phyloP scores from a whole-genome alignment of 2,329 filamentous ascomycete genomes.

The Penicillium sp. region DNA sequence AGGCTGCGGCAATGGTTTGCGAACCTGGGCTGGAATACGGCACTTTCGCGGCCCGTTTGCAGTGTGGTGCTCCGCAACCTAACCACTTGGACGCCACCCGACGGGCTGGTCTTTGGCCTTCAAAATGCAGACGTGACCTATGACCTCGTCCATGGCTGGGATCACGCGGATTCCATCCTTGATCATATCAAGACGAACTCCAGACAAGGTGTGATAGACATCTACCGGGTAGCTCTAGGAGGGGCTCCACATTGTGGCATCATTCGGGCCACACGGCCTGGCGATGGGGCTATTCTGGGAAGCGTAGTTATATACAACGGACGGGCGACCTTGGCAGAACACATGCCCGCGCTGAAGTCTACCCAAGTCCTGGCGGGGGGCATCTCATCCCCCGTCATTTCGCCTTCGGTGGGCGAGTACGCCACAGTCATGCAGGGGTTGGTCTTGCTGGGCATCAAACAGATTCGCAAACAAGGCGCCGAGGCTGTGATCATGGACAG shows the following conservation, averaged over 20 bases:
- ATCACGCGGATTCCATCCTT: slow-evolving; percentile 65
- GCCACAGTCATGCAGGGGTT: slow-evolving; percentile 67
- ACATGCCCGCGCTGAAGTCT: slow-evolving; percentile 60
- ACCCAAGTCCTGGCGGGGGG: slow-evolving; percentile 55
- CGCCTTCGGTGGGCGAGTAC: slow-evolving; percentile 57
- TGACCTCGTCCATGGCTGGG: slow-evolving; percentile 71
- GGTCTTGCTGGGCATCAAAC: slow-evolving; percentile 68
- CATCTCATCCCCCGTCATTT: slow-evolving; percentile 70
- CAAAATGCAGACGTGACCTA: slow-evolving; percentile 67
- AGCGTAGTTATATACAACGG: slow-evolving; percentile 71
- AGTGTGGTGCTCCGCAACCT: slow-evolving; percentile 68
- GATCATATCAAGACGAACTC: slow-evolving; percentile 65
- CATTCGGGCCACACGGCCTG: slow-evolving; percentile 66
- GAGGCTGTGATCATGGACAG: slow-evolving; percentile 67
- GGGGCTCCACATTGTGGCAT: slow-evolving; percentile 68
- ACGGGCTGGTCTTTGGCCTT: slow-evolving; percentile 65
- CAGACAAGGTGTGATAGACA: slow-evolving; percentile 66
- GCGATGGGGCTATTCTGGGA: slow-evolving; percentile 61
- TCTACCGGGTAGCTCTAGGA: slow-evolving; percentile 66
- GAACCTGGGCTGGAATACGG: slow-evolving; percentile 78
- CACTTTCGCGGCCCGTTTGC: slow-evolving; percentile 53
- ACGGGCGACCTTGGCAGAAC: slow-evolving; percentile 58
- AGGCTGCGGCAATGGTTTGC: slow-evolving; percentile 70
- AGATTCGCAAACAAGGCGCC: slow-evolving; percentile 70
- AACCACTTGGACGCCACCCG: slow-evolving; percentile 62